These are phyloP conservation scores for Saturnispora ahearnii DNA, from an alignment of 805 yeast genomes.

Conservation along the genomic window DNA sequence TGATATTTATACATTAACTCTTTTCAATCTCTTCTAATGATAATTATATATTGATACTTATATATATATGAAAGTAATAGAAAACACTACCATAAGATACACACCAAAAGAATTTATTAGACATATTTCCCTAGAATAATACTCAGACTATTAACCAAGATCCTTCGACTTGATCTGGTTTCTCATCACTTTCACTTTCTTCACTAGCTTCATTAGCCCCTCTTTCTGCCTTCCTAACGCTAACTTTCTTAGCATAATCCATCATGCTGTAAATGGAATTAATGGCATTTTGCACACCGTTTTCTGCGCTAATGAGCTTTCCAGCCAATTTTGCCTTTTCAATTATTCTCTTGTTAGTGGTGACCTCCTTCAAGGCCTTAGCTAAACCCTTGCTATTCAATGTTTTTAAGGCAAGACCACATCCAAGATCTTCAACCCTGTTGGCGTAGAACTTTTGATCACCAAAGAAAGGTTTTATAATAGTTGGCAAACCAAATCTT, in stretches of 20 bases:
- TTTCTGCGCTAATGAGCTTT: constrained; percentile 53
- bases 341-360: constrained; percentile 57
- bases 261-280: constrained; percentile 68
- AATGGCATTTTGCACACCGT: constrained; percentile 75
- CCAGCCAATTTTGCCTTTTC: constrained; percentile 60
- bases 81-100: background rate
- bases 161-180: constrained; percentile 20
- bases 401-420: constrained; percentile 62
- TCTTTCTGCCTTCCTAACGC: constrained; percentile 36
- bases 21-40: background rate
- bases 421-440: constrained; percentile 83
- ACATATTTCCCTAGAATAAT: background rate
- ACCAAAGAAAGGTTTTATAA: constrained; percentile 91
- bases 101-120: background rate
- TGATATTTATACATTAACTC: background rate
- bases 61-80: background rate
- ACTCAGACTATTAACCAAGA: constrained; percentile 24
- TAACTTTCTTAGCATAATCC: constrained; percentile 62
- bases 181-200: constrained; percentile 14
- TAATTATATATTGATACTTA: background rate
- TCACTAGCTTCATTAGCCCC: constrained; percentile 12
- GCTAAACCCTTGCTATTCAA: constrained; percentile 55
- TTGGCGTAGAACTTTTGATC: constrained; percentile 91
- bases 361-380: constrained; percentile 60
- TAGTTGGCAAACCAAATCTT: constrained; percentile 78